Evolutionary conservation across 1,284 basidiomycete genomes (phyloP).

Genomic region (Phellopilus nigrolimitatus): DNA sequence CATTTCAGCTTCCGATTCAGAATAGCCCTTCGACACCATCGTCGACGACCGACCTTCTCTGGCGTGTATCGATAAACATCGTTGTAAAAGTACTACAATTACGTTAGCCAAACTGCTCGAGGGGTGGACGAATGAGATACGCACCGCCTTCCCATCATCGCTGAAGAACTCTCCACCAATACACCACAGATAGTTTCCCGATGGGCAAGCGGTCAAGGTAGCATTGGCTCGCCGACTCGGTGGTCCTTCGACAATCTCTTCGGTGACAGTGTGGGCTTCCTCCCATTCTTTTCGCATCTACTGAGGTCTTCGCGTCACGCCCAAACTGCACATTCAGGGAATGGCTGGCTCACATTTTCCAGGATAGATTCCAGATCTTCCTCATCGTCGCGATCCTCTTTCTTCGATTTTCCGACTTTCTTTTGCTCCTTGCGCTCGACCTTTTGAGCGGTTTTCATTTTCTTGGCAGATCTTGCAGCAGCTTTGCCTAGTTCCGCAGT

Average conservation of each 20-base stretch:
- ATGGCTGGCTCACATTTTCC: constrained; percentile 49
- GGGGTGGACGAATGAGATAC: constrained; percentile 26
- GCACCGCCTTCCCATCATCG: constrained; percentile 74
- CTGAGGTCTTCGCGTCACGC: constrained; percentile 25
- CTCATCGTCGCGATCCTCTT: constrained; percentile 56
- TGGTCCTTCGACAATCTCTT: constrained; percentile 74
- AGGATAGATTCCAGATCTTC: constrained; percentile 79
- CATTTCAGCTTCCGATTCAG: neutral
- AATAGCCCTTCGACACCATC: neutral
- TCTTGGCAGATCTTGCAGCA: constrained; percentile 63
- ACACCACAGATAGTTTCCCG: constrained; percentile 75
- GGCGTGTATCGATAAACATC: constrained; percentile 80
- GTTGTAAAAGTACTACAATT: constrained; percentile 64
- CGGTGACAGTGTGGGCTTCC: constrained; percentile 64
- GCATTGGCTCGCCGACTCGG: constrained; percentile 80
- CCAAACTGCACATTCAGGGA: neutral
- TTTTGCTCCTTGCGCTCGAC: constrained; percentile 68
- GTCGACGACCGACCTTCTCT: constrained; percentile 58
- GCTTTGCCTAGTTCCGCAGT: constrained; percentile 38
- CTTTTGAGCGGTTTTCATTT: constrained; percentile 67
- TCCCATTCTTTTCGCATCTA: constrained; percentile 78
- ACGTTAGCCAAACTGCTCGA: neutral
- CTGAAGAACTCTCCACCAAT: constrained; percentile 83
- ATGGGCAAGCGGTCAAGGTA: constrained; percentile 73
- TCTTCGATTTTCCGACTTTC: constrained; percentile 45